Conservation (phyloP, 805 yeast species). For the Maudiozyma turicensis region DNA sequence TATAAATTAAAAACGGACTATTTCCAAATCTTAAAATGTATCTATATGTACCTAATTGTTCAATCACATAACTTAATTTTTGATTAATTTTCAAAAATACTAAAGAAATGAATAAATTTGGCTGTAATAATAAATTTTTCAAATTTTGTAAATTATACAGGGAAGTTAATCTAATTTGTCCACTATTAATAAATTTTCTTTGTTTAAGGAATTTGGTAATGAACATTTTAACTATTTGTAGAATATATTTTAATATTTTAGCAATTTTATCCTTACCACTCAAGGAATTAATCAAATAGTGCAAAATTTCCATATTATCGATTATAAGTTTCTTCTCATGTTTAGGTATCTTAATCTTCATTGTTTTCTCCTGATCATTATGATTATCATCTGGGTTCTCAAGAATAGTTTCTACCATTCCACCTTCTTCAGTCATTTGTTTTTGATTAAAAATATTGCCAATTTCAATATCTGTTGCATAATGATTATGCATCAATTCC, state of each 20-base stretch:
- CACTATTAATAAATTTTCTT: background rate
- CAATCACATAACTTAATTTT: slow-evolving; percentile 2
- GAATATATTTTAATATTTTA: slow-evolving; percentile 49
- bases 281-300: slow-evolving; percentile 7
- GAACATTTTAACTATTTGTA: slow-evolving; percentile 40
- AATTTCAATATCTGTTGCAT: background rate
- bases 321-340: background rate
- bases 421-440: background rate
- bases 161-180: background rate
- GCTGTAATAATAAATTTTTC: background rate
- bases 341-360: background rate
- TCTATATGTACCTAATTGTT: slow-evolving; percentile 30
- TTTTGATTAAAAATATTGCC: background rate
- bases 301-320: slow-evolving; percentile 2
- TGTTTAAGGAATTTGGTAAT: background rate
- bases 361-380: background rate
- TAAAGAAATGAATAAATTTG: slow-evolving; percentile 6
- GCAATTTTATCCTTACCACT: slow-evolving; percentile 66
- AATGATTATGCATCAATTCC: background rate
- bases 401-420: background rate
- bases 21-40: slow-evolving; percentile 64
- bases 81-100: slow-evolving; percentile 13
- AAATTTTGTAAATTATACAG: slow-evolving; percentile 1
- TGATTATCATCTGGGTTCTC: background rate
- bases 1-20: slow-evolving; percentile 48